A percentile compares a stretch with the other conserved stretches of the same genome.
phyloP scores from a whole-genome alignment of 1,139 yeast genomes.

The Pichia sp. region DNA sequence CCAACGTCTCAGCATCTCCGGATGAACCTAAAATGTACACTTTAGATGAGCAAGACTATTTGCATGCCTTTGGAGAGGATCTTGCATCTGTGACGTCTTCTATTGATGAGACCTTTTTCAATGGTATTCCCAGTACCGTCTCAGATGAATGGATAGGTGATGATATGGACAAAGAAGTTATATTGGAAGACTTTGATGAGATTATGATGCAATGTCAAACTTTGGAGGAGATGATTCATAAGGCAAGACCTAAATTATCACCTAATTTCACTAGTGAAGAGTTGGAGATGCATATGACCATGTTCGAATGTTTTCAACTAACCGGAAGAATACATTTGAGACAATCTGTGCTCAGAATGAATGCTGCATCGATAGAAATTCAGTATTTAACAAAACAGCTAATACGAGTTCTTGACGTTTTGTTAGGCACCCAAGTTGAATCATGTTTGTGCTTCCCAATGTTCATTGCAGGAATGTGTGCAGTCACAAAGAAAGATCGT shows the following conservation, averaged over 20 bases:
- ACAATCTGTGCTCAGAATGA: constrained; percentile 54
- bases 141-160: constrained; percentile 13
- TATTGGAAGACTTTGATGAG: constrained; percentile 23
- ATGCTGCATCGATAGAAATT: constrained; percentile 59
- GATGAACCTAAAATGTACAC: constrained; percentile 1
- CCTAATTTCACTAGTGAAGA: constrained; percentile 43
- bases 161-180: constrained; percentile 8
- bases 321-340: constrained; percentile 62
- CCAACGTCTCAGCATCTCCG: constrained; percentile 6
- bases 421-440: constrained; percentile 62
- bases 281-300: constrained; percentile 56
- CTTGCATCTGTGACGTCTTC: constrained; percentile 7
- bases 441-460: constrained; percentile 69
- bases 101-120: constrained; percentile 9
- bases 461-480: constrained; percentile 69
- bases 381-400: constrained; percentile 53
- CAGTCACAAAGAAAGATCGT: constrained; percentile 45
- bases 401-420: constrained; percentile 49
- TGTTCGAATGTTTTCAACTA: constrained; percentile 67
- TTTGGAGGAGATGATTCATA: constrained; percentile 45
- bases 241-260: constrained; percentile 52
- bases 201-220: constrained; percentile 34
- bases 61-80: constrained; percentile 11
- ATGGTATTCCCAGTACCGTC: constrained; percentile 8
- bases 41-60: constrained; percentile 7